These are phyloP conservation scores for Candida oleophila DNA, from an alignment of 805 yeast genomes.

Conservation along the genomic window DNA sequence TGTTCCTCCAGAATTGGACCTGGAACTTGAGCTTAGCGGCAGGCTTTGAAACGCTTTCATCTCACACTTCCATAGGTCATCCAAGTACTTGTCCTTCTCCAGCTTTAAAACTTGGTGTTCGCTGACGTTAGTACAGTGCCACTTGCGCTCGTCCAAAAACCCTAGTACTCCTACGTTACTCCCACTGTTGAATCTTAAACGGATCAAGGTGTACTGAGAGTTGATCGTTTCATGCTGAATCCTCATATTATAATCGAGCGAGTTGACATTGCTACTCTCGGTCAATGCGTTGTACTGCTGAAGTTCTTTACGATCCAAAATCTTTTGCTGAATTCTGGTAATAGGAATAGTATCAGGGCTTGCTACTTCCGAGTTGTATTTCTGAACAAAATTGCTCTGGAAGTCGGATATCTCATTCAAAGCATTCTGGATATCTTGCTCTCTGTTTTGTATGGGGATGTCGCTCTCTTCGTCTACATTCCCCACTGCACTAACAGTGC, in stretches of 20 bases:
- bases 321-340: slow-evolving; percentile 34
- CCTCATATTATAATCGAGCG: slow-evolving; percentile 20
- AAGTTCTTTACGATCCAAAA: slow-evolving; percentile 33
- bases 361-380: slow-evolving; percentile 11
- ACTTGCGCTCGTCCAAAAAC: slow-evolving; percentile 11
- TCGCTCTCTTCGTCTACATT: slow-evolving; percentile 11
- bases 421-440: slow-evolving; percentile 13
- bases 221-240: slow-evolving; percentile 37
- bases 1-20: not conserved
- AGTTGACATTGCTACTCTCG: not conserved
- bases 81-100: slow-evolving; percentile 10
- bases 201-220: slow-evolving; percentile 35
- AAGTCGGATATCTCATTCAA: slow-evolving; percentile 28
- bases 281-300: not conserved
- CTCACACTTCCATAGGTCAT: slow-evolving; percentile 13
- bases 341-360: slow-evolving; percentile 1
- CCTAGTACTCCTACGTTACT: slow-evolving; percentile 26
- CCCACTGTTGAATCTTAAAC: slow-evolving; percentile 31
- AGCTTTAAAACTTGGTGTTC: slow-evolving; percentile 5
- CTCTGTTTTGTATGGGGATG: not conserved
- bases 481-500: not conserved
- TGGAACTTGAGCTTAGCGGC: not conserved
- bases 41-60: slow-evolving; percentile 3
- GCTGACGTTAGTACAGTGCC: not conserved
- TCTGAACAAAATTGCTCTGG: slow-evolving; percentile 29